Conservation (phyloP, 768 basidiomycete species). For the Brasilioporus rufonigricans region DNA sequence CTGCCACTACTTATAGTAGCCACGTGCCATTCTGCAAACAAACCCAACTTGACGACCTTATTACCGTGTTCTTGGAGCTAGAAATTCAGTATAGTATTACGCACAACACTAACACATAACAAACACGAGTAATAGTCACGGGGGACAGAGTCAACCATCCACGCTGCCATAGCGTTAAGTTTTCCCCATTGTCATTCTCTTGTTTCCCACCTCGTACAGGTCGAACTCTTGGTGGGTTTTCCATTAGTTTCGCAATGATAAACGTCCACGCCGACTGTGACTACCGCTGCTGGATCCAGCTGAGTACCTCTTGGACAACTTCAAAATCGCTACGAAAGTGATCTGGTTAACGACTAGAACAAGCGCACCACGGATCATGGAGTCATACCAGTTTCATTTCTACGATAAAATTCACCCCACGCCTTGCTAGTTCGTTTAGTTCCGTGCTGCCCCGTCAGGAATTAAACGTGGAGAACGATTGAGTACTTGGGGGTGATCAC, state of each 20-base stretch:
- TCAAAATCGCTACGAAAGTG: conserved; percentile 20
- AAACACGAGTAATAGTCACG: background rate
- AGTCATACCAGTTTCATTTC: conserved; percentile 46
- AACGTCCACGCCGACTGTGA: conserved; percentile 19
- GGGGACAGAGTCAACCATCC: background rate
- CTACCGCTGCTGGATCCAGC: conserved; percentile 7
- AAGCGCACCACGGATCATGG: background rate
- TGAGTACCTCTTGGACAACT: conserved; percentile 27
- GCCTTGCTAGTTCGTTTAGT: conserved; percentile 47
- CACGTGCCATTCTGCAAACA: conserved; percentile 27
- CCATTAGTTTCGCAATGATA: conserved; percentile 23
- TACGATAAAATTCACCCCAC: conserved; percentile 62
- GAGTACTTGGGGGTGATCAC: conserved; percentile 9
- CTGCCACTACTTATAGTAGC: conserved; percentile 28
- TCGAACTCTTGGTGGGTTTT: conserved; percentile 1
- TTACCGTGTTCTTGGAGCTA: background rate
- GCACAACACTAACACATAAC: conserved; percentile 1
- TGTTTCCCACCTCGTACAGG: conserved; percentile 19
- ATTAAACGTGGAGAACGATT: background rate
- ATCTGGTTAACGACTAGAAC: conserved; percentile 6
- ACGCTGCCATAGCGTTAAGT: background rate
- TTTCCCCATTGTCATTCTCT: conserved; percentile 17
- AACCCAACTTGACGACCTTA: conserved; percentile 9
- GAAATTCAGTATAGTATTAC: conserved; percentile 9
- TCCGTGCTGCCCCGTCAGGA: conserved; percentile 43